phyloP scores from a whole-genome alignment of 192 early-diverging fungal species.

The Coemansia sp. region DNA sequence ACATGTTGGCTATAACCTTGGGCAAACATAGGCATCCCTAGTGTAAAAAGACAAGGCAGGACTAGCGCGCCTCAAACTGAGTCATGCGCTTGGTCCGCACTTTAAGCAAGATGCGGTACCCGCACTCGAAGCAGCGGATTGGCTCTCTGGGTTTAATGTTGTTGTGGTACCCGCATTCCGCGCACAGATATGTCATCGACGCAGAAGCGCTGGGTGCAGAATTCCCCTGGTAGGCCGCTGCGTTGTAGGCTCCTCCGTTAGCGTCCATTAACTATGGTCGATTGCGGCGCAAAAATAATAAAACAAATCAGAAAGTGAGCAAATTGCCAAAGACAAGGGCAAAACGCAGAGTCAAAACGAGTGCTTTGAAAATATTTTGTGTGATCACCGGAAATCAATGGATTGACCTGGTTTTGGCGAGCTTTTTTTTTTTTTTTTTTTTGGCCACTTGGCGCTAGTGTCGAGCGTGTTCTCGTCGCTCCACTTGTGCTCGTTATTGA shows the following conservation, averaged over 20 bases:
- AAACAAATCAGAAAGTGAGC: background rate
- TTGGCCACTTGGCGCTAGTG: background rate
- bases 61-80: constrained; percentile 95
- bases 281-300: background rate
- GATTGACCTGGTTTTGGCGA: background rate
- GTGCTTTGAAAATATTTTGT: constrained; percentile 8
- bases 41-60: background rate
- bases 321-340: background rate
- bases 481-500: background rate
- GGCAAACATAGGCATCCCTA: background rate
- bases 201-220: background rate
- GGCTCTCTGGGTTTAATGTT: constrained; percentile 91
- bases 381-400: background rate
- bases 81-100: constrained; percentile 91
- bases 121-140: constrained; percentile 94
- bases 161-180: constrained; percentile 84
- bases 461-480: background rate
- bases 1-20: background rate
- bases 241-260: background rate
- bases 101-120: constrained; percentile 97
- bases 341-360: background rate
- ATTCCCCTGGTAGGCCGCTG: background rate
- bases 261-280: constrained; percentile 4
- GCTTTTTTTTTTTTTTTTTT: constrained; percentile 15
- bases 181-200: constrained; percentile 34